Evolutionary conservation across 2,329 filamentous ascomycete genomes (phyloP).

Genomic region (Colletotrichum noveboracense): DNA sequence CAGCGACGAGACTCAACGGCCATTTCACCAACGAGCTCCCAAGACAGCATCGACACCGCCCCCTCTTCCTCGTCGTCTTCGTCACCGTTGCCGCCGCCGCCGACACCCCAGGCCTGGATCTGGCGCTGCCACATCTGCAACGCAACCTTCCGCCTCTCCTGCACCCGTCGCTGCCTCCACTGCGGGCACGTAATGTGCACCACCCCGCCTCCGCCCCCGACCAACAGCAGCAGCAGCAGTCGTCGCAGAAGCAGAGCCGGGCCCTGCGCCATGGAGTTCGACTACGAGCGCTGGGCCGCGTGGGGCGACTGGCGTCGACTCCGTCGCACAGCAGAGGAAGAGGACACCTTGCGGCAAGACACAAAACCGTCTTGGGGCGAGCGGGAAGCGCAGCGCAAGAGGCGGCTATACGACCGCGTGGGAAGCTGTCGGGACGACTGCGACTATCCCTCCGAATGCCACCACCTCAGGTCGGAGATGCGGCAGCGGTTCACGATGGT

Average conservation of each 20-base stretch:
- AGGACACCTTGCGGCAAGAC: neutral
- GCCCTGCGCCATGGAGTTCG: slow-evolving; percentile 33
- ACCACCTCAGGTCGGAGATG: neutral
- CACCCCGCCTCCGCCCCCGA: neutral
- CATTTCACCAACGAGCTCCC: neutral
- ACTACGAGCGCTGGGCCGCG: slow-evolving; percentile 35
- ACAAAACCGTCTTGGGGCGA: neutral
- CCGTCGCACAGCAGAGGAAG: neutral
- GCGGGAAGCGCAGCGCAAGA: neutral
- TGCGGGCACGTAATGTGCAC: slow-evolving; percentile 42
- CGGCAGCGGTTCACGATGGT: neutral
- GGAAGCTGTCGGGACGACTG: neutral
- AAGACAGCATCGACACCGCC: neutral
- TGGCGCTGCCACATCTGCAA: slow-evolving; percentile 40
- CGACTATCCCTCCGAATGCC: slow-evolving; percentile 8
- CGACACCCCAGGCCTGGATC: slow-evolving; percentile 27
- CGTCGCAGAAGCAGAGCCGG: neutral
- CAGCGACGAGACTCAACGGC: neutral
- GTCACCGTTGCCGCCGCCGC: neutral
- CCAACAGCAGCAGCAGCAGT: neutral
- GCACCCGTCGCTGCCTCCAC: slow-evolving; percentile 42
- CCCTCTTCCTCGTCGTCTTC: neutral
- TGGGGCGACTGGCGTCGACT: slow-evolving; percentile 32
- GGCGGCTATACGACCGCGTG: neutral
- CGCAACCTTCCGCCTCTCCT: slow-evolving; percentile 29